phyloP scores from a whole-genome alignment of 805 yeast genomes.

The Hanseniaspora nectarophila region DNA sequence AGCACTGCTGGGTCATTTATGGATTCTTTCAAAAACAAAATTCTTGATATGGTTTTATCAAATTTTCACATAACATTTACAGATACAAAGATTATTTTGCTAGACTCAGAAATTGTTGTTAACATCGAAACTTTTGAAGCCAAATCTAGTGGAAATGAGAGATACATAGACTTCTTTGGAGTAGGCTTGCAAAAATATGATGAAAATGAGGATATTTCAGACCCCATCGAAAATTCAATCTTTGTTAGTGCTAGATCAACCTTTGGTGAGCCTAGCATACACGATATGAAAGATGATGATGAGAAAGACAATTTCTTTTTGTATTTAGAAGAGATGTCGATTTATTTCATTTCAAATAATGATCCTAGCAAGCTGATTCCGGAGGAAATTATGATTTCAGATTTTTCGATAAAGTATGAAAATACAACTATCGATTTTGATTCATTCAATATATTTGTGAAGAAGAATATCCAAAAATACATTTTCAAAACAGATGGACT shows the following conservation, averaged over 20 bases:
- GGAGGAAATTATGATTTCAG: neutral
- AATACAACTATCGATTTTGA: neutral
- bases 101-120: neutral
- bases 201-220: slow-evolving; percentile 12
- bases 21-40: slow-evolving; percentile 14
- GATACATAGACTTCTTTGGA: slow-evolving; percentile 5
- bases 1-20: neutral
- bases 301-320: slow-evolving; percentile 17
- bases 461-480: slow-evolving; percentile 1
- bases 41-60: slow-evolving; percentile 10
- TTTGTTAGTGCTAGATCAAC: slow-evolving; percentile 18
- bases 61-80: slow-evolving; percentile 11
- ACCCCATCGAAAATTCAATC: slow-evolving; percentile 17
- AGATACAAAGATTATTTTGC: neutral
- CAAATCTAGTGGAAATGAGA: slow-evolving; percentile 5
- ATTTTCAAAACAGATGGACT: slow-evolving; percentile 15
- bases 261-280: neutral
- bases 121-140: slow-evolving; percentile 12
- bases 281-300: slow-evolving; percentile 16
- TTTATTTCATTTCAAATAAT: slow-evolving; percentile 9
- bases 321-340: slow-evolving; percentile 12
- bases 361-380: slow-evolving; percentile 12
- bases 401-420: neutral
- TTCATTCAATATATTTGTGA: slow-evolving; percentile 5
- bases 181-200: neutral